Evolutionary conservation across 345 rosid species (phyloP).

Genomic region (Mercurialis annua): DNA sequence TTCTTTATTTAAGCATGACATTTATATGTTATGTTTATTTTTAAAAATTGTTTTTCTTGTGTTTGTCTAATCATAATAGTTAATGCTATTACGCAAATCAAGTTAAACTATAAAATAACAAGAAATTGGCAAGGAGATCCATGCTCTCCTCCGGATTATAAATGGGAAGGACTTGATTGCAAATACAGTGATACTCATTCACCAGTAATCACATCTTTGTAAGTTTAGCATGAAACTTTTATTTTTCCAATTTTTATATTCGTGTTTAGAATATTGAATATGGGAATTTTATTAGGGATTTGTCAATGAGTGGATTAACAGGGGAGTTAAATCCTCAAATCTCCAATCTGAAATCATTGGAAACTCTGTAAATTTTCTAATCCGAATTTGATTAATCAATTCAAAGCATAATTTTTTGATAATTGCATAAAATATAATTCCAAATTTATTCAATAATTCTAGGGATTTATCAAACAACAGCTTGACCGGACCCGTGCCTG

Average conservation of each 20-base stretch:
- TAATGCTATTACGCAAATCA: too few relatives aligned
- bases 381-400: not conserved
- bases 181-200: conserved; percentile 12
- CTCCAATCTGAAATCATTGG: conserved; percentile 27
- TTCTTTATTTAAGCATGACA: conserved; percentile 20
- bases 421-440: not conserved
- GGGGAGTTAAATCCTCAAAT: conserved; percentile 35
- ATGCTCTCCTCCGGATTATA: too few relatives aligned
- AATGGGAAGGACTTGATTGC: too few relatives aligned
- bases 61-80: conserved; percentile 35
- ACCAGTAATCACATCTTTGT: conserved; percentile 15
- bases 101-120: too few relatives aligned
- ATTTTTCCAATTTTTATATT: too few relatives aligned
- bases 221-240: too few relatives aligned
- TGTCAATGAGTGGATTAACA: too few relatives aligned
- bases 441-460: not conserved
- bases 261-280: too few relatives aligned
- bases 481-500: conserved; percentile 47
- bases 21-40: conserved; percentile 26
- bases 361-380: conserved; percentile 37
- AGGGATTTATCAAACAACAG: conserved; percentile 41
- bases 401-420: too few relatives aligned
- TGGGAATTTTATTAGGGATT: not conserved
- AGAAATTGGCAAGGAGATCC: too few relatives aligned
- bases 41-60: conserved; percentile 20